phyloP scores from a whole-genome alignment of 2,329 filamentous ascomycete species.

The Fusarium veterinarium region DNA sequence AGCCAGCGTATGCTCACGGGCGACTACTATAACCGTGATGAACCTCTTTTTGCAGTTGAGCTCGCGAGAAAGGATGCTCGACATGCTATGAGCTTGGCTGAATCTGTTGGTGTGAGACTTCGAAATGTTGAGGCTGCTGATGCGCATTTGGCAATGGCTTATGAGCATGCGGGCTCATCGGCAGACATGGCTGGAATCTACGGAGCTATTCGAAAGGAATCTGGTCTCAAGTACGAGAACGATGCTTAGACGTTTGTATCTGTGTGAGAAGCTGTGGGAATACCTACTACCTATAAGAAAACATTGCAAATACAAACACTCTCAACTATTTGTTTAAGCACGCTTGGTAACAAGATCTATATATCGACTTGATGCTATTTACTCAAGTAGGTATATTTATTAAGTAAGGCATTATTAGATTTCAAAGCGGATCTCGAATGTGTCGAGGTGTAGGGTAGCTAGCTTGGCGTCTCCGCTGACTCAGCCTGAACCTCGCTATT shows the following conservation, averaged over 20 bases:
- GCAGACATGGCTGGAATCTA: conserved; percentile 88
- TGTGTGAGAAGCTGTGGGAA: not conserved
- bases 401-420: not conserved
- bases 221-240: conserved; percentile 81
- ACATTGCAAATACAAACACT: not conserved
- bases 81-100: conserved; percentile 77
- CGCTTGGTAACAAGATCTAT: not conserved
- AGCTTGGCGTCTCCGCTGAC: conserved; percentile 10
- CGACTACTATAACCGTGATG: conserved; percentile 80
- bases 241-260: not conserved
- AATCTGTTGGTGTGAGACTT: conserved; percentile 70
- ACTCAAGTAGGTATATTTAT: not conserved
- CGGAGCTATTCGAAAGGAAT: conserved; percentile 79
- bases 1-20: conserved; percentile 78
- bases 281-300: not conserved
- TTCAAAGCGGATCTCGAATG: not conserved
- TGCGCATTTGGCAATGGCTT: conserved; percentile 74
- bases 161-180: conserved; percentile 72
- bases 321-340: not conserved
- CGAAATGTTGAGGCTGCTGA: conserved; percentile 75
- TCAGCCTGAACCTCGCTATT: conserved; percentile 23
- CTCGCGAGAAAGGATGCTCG: conserved; percentile 84
- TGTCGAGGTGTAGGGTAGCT: conserved; percentile 7
- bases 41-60: conserved; percentile 86
- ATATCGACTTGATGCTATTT: not conserved